Evolutionary conservation across 2,329 filamentous ascomycete genomes (phyloP).

Genomic region (Nannizziopsis barbatae): DNA sequence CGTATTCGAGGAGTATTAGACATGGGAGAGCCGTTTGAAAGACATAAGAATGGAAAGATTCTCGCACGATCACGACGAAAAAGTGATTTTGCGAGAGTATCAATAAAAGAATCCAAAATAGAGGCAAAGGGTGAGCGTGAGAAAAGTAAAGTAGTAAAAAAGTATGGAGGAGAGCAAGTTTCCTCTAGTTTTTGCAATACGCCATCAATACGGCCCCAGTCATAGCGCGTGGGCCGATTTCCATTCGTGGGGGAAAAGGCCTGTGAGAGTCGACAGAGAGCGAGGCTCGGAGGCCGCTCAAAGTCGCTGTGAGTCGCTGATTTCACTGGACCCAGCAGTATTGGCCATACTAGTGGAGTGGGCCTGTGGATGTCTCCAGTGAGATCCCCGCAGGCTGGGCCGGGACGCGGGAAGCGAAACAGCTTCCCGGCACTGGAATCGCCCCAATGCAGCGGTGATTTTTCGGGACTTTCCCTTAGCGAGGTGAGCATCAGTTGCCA

Average conservation of each 20-base stretch:
- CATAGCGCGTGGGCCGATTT: background rate
- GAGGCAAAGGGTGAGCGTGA: background rate
- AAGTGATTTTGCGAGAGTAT: too few relatives aligned
- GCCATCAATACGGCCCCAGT: constrained; percentile 7
- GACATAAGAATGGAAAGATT: too few relatives aligned
- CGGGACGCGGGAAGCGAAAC: constrained; percentile 6
- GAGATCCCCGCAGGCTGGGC: constrained; percentile 2
- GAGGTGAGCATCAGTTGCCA: background rate
- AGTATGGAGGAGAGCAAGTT: constrained; percentile 7
- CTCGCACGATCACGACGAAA: too few relatives aligned
- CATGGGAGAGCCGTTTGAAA: background rate
- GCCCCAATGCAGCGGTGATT: background rate
- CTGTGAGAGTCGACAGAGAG: background rate
- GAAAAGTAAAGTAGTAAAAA: background rate
- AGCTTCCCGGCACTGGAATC: constrained; percentile 1
- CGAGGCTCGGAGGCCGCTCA: constrained; percentile 1
- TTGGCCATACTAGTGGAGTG: too few relatives aligned
- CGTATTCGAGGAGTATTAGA: background rate
- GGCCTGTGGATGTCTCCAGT: background rate
- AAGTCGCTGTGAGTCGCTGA: background rate
- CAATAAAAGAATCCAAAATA: too few relatives aligned
- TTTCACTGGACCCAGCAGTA: too few relatives aligned
- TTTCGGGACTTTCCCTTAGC: background rate
- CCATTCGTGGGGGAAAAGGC: constrained; percentile 1
- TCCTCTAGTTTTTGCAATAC: constrained; percentile 2